phyloP scores from a whole-genome alignment of 1,284 basidiomycete species.

The Crucibulum parvulum region DNA sequence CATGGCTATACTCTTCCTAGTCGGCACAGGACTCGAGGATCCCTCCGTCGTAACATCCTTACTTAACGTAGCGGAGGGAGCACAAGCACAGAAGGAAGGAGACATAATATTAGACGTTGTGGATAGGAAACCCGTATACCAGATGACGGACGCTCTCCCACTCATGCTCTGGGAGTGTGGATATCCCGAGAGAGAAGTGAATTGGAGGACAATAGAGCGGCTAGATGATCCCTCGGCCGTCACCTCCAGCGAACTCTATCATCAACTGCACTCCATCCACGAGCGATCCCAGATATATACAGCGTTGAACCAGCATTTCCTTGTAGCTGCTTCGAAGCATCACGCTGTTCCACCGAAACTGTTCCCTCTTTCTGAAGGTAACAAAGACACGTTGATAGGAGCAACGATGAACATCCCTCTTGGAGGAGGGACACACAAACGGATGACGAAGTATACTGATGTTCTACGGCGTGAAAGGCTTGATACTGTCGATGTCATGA shows the following conservation, averaged over 20 bases:
- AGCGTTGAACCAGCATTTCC: slow-evolving; percentile 69
- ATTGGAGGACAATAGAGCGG: slow-evolving; percentile 71
- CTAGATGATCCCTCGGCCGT: slow-evolving; percentile 37
- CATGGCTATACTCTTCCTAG: slow-evolving; percentile 90
- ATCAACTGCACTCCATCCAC: slow-evolving; percentile 65
- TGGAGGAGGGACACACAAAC: slow-evolving; percentile 75
- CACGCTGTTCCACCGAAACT: slow-evolving; percentile 42
- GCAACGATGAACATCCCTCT: slow-evolving; percentile 62
- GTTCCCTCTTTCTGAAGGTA: slow-evolving; percentile 24
- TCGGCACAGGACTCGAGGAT: slow-evolving; percentile 84
- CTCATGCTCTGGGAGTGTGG: slow-evolving; percentile 93
- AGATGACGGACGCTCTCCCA: slow-evolving; percentile 92
- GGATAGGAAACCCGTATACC: slow-evolving; percentile 85
- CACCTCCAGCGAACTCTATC: slow-evolving; percentile 48
- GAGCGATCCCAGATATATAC: slow-evolving; percentile 64
- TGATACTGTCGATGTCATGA: slow-evolving; percentile 75
- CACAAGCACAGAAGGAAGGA: slow-evolving; percentile 37
- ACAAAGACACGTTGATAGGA: slow-evolving; percentile 13
- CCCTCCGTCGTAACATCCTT: slow-evolving; percentile 78
- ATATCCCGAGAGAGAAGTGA: slow-evolving; percentile 71
- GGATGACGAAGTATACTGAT: slow-evolving; percentile 68
- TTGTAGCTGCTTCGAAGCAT: slow-evolving; percentile 55
- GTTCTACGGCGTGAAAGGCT: slow-evolving; percentile 71
- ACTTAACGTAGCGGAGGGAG: slow-evolving; percentile 65
- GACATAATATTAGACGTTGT: slow-evolving; percentile 56